Conservation (phyloP, 306 rosid genomes). For the Sesbania bispinosa region DNA sequence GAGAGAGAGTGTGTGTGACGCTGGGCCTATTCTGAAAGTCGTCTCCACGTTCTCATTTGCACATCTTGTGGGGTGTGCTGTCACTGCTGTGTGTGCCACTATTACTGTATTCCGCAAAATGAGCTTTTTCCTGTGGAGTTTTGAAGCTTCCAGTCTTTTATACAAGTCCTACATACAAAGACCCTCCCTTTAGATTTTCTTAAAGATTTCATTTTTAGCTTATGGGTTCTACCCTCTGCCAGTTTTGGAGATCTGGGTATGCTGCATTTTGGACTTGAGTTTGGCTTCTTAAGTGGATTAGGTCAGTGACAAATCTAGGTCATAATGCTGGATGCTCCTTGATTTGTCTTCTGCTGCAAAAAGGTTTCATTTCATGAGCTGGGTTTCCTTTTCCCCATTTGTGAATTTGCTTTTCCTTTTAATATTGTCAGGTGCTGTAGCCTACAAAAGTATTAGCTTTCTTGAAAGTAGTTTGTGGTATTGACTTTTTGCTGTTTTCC, state of each 20-base stretch:
- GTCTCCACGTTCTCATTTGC: slow-evolving; percentile 67
- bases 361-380: slow-evolving; percentile 13
- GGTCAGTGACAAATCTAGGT: slow-evolving; percentile 12
- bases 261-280: slow-evolving; percentile 29
- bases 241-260: slow-evolving; percentile 44
- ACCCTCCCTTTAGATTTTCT: slow-evolving; percentile 18
- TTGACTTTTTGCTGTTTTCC: slow-evolving; percentile 19
- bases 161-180: neutral
- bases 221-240: slow-evolving; percentile 13
- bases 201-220: slow-evolving; percentile 26
- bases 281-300: neutral
- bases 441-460: slow-evolving; percentile 21
- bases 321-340: slow-evolving; percentile 30
- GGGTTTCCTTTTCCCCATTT: slow-evolving; percentile 15
- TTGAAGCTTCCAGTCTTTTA: slow-evolving; percentile 11
- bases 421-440: slow-evolving; percentile 4
- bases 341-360: slow-evolving; percentile 27
- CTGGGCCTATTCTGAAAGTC: slow-evolving; percentile 34
- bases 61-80: slow-evolving; percentile 30
- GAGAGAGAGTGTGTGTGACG: neutral
- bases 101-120: slow-evolving; percentile 32
- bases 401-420: slow-evolving; percentile 17
- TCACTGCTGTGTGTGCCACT: slow-evolving; percentile 10
- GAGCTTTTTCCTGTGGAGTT: neutral
- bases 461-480: slow-evolving; percentile 21